Percentiles rank a stretch among this genome's conserved stretches.
Conservation (phyloP, 208 protist genomes). For the Crithidia expoeki region DNA sequence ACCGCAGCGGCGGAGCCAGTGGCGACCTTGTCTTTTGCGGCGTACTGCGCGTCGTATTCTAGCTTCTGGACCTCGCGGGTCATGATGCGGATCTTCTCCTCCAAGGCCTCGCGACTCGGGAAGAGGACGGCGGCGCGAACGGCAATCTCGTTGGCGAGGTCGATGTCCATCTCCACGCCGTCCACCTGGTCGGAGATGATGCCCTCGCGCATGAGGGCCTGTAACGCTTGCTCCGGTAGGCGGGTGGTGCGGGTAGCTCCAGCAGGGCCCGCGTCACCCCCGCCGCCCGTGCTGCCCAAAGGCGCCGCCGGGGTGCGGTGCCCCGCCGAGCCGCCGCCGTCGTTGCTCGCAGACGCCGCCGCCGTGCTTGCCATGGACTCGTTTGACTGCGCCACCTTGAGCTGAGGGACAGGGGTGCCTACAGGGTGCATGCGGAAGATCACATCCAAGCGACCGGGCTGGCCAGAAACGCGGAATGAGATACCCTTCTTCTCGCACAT, state of each 20-base stretch:
- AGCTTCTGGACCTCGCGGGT: conserved; percentile 77
- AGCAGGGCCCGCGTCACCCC: neutral
- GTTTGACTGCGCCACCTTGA: conserved; percentile 27
- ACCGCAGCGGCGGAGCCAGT: conserved; percentile 59
- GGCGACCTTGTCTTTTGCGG: conserved; percentile 74
- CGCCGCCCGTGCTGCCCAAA: neutral
- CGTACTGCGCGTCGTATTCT: conserved; percentile 88
- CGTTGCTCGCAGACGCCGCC: conserved; percentile 7
- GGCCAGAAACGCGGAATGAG: conserved; percentile 77
- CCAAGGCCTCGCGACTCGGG: conserved; percentile 63
- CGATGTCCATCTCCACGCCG: conserved; percentile 73
- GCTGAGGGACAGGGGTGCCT: conserved; percentile 57
- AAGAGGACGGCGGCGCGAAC: conserved; percentile 75
- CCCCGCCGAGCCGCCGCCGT: neutral
- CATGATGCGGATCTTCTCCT: conserved; percentile 57
- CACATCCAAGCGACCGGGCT: conserved; percentile 74
- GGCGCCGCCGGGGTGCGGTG: conserved; percentile 7
- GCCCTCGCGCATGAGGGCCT: conserved; percentile 64
- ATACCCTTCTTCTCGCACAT: conserved; percentile 90
- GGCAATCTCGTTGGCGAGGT: conserved; percentile 84
- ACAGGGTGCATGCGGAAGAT: conserved; percentile 89
- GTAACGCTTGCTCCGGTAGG: conserved; percentile 58
- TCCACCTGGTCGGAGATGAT: conserved; percentile 55
- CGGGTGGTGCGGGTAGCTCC: conserved; percentile 36
- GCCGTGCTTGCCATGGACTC: conserved; percentile 9